Base-by-base conservation (phyloP, 257 asterid genomes). In the Prunella vulgaris region DNA sequence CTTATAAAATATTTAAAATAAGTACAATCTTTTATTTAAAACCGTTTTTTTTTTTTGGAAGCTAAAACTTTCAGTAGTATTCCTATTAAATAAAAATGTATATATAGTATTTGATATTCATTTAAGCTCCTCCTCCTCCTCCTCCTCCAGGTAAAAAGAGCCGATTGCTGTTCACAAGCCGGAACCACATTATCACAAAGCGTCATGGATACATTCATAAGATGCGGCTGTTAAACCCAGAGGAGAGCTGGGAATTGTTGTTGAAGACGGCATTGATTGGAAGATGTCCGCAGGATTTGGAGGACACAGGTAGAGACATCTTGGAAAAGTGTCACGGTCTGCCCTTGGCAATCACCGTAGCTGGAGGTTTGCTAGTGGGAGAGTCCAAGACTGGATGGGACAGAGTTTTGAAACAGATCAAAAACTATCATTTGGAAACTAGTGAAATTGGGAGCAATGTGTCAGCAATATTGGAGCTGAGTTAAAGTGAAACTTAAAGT, bases 191-290 rank as follows among this genome's bases (percentile, higher is more conserved):
- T 3, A 18, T 52, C 0, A 1, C 6, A 49, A 10, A 8, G 61
- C 1, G 10, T 8, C n/a, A 0, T 2, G 10, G 40, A 5, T 67
- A 67, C 2, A 12, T 40, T 2, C 63, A 9, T 3, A 12, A 32
- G 63, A 51, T 67, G 72, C 17, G 14, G n/a, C 20, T 51, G 20
- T 27, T 67, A 13, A 12, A 32, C 62, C 22, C 1, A 17, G 9
- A 61, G 0, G 25, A 77, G 3, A 81, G 85, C 30, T 81, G 85
- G 82, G 10, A 71, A 37, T 35, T 81, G 69, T 71, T 81, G 12
- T 1, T 57, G 32, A 74, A 54, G 60, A 77, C 15, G 52, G 74
- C 74, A 66, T 68, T 74, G 22, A 2, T 28, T 5, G 64, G 52
- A 27, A 40, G 49, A 65, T 65, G 78, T 13, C 78, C 75, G 0